Conservation (phyloP, 768 basidiomycete species). For the Hirschioporus abietinus region DNA sequence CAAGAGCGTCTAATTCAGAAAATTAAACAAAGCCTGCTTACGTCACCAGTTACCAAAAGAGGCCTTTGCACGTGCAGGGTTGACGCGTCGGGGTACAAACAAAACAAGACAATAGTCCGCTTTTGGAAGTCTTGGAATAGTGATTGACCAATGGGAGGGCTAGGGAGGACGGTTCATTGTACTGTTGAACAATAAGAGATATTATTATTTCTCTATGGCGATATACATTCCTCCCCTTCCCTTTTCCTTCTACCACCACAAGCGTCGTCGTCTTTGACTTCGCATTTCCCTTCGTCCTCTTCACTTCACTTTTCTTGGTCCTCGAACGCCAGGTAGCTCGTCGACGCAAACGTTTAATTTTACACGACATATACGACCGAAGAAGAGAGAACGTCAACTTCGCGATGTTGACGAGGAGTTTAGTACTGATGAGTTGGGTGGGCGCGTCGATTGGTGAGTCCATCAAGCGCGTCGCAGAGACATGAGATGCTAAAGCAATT, state of each 20-base stretch:
- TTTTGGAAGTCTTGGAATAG: not conserved
- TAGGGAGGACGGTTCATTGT: not conserved
- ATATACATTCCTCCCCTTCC: not conserved
- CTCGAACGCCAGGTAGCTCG: too few species aligned
- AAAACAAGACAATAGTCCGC: not conserved
- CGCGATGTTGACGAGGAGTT: slow-evolving; percentile 35
- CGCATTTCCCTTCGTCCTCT: not conserved
- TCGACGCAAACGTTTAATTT: slow-evolving; percentile 12
- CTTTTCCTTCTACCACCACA: not conserved
- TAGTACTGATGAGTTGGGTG: slow-evolving; percentile 31
- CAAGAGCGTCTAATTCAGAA: not conserved
- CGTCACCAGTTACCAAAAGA: not conserved
- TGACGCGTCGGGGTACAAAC: not conserved
- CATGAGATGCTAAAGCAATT: too few species aligned
- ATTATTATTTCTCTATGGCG: not conserved
- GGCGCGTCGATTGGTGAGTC: slow-evolving; percentile 35
- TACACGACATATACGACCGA: slow-evolving; percentile 14
- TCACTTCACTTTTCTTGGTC: slow-evolving; percentile 12
- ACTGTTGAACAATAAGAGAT: slow-evolving; percentile 2
- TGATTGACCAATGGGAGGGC: not conserved
- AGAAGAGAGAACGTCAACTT: slow-evolving; percentile 5
- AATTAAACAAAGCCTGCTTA: too few species aligned
- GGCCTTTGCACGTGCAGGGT: not conserved
- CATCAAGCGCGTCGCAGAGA: not conserved
- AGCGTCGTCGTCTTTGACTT: not conserved